phyloP scores from a whole-genome alignment of 1,284 basidiomycete genomes.

The Cryptococcus sp. region DNA sequence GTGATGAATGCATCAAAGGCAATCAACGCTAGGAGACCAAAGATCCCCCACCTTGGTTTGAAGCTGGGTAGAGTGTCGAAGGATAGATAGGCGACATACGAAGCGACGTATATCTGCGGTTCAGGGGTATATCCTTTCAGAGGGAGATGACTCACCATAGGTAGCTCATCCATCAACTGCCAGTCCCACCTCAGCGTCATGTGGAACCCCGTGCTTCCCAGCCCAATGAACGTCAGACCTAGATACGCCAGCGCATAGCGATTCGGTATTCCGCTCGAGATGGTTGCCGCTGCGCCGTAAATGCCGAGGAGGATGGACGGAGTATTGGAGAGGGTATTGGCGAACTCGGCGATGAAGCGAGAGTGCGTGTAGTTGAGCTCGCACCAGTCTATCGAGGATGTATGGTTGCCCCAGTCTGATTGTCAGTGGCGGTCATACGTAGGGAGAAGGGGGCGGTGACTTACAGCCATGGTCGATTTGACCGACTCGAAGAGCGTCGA shows the following conservation, averaged over 20 bases:
- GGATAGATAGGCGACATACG: constrained; percentile 37
- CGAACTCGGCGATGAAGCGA: constrained; percentile 46
- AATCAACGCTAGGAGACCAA: constrained; percentile 28
- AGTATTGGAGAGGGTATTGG: constrained; percentile 49
- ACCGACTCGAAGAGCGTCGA: constrained; percentile 35
- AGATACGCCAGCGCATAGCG: constrained; percentile 37
- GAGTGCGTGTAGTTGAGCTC: constrained; percentile 44
- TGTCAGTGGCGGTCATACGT: background rate
- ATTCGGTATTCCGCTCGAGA: constrained; percentile 21
- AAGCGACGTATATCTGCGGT: constrained; percentile 41
- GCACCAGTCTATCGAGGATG: constrained; percentile 40
- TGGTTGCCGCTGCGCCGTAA: constrained; percentile 37
- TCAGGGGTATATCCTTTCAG: background rate
- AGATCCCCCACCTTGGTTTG: constrained; percentile 29
- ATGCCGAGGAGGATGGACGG: constrained; percentile 47
- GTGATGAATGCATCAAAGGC: constrained; percentile 41
- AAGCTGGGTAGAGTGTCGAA: constrained; percentile 39
- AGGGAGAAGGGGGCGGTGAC: constrained; percentile 9
- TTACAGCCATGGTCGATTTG: constrained; percentile 36
- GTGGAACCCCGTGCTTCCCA: constrained; percentile 46
- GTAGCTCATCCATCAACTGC: constrained; percentile 48
- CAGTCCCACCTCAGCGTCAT: constrained; percentile 43
- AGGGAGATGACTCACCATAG: constrained; percentile 39
- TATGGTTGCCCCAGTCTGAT: constrained; percentile 38
- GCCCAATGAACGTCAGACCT: constrained; percentile 39